Base-by-base conservation (phyloP, 2,329 filamentous ascomycete genomes). In the Penicillium corylophilum region DNA sequence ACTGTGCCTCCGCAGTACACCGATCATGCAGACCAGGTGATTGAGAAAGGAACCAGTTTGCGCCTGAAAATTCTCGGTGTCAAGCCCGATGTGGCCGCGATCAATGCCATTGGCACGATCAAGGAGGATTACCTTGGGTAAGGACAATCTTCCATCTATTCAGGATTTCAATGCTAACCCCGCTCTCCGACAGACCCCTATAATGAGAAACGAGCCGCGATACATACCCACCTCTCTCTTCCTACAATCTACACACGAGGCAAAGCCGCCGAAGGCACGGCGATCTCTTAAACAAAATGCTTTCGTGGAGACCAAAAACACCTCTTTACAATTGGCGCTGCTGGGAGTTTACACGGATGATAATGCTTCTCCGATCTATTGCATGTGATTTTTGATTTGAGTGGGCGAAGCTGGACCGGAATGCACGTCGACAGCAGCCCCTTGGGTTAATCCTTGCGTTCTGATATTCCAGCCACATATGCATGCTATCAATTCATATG, bases 51-150 rank as follows among this genome's bases (percentile, higher is more conserved):
- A 43, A 95, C 92, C 15, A 93, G 96, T 64, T 85, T 99, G 57
- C 89, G 94, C 42, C 84, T 97, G 60, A 96, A 96, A 76, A 87
- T 99, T 58, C 90, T 96, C 64, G 94, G 94, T 73, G 89, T 93
- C 45, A 85, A 95, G 73, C 92, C 89, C 59, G 94, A 97, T 71
- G 90, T 97, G 46, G 90, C 90, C 56, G 88, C 90, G 70, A 95
- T 99, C 83, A 96, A 89, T 81, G 94, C 93, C 33, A 95, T 99
- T 71, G 94, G 92, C 54, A 97, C 90, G 62, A 96, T 99, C 77
- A 96, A 95, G 75, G 93, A 87, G 69, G 83, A 78, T 63, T 79
- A 71, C 59, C 69, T 79, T 60, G 76, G 76, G 76, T 78, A 60
- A 60, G 73, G 66, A 20, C 0, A 10, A 29, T 15, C 4, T 4